A percentile compares a stretch with the other conserved stretches of the same genome.
Conservation (phyloP, 495 filamentous ascomycete genomes). For the Podospora bellae-mahoneyi region DNA sequence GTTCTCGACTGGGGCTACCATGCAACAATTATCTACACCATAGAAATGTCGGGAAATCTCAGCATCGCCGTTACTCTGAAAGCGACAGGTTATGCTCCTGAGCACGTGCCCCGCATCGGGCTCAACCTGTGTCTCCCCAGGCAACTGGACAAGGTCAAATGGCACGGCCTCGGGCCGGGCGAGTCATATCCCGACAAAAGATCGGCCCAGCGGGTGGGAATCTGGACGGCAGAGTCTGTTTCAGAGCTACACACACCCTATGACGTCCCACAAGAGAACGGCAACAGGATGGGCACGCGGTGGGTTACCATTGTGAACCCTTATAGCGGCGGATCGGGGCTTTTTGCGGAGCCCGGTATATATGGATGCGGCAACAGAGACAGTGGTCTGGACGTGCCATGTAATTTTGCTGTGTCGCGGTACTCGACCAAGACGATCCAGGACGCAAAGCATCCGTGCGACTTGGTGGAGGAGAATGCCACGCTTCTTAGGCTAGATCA, state of each 20-base stretch:
- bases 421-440: constrained; percentile 50
- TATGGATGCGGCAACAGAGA: not conserved
- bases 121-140: constrained; percentile 45
- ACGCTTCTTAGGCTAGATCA: constrained; percentile 58
- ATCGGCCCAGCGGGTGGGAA: constrained; percentile 50
- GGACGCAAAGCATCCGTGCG: constrained; percentile 55
- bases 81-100: constrained; percentile 36
- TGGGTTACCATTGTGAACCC: constrained; percentile 45
- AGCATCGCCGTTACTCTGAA: constrained; percentile 40
- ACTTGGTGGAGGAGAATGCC: constrained; percentile 48
- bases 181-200: constrained; percentile 63
- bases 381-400: constrained; percentile 24
- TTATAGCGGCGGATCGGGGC: constrained; percentile 20
- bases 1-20: constrained; percentile 57
- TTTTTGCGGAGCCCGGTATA: not conserved
- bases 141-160: constrained; percentile 40
- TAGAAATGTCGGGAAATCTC: constrained; percentile 43
- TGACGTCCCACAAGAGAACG: constrained; percentile 62
- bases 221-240: constrained; percentile 42
- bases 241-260: constrained; percentile 53
- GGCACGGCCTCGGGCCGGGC: constrained; percentile 62
- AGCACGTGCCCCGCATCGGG: constrained; percentile 56
- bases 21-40: constrained; percentile 46
- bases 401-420: constrained; percentile 53
- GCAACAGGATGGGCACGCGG: constrained; percentile 57